Evolutionary conservation across 108 stramenopile species (phyloP).

Genomic region (Stephanodiscus minutulus): DNA sequence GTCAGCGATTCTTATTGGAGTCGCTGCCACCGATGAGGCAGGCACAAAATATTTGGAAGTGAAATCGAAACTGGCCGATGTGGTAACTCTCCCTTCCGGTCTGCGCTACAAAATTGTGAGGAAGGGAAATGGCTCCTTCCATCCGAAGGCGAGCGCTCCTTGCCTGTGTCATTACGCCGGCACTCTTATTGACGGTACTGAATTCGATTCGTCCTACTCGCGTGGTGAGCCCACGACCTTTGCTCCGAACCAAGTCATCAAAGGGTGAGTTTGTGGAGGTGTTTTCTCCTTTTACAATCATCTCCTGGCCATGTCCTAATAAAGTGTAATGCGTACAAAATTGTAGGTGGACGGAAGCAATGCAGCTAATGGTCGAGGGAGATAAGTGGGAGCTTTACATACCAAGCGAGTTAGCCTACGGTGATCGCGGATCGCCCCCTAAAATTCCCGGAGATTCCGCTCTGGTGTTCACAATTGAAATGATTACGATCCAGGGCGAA

Average conservation of each 20-base stretch:
- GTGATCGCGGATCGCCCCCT: constrained; percentile 75
- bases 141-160: constrained; percentile 69
- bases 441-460: constrained; percentile 78
- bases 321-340: not conserved
- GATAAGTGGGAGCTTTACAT: constrained; percentile 89
- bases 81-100: constrained; percentile 74
- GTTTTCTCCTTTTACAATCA: not conserved
- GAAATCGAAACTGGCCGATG: constrained; percentile 74
- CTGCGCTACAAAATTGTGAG: constrained; percentile 86
- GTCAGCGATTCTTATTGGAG: constrained; percentile 8
- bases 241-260: constrained; percentile 93
- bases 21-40: constrained; percentile 68
- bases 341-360: constrained; percentile 77
- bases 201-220: constrained; percentile 86
- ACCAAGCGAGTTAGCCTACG: constrained; percentile 89
- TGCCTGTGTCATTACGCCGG: constrained; percentile 93
- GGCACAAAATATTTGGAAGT: constrained; percentile 74
- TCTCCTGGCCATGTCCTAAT: not conserved
- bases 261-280: constrained; percentile 56
- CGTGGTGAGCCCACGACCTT: constrained; percentile 87
- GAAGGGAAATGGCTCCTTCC: constrained; percentile 61
- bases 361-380: constrained; percentile 88
- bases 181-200: constrained; percentile 84
- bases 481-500: constrained; percentile 76
- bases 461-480: constrained; percentile 91